A percentile compares a stretch with the other conserved stretches of the same genome.
phyloP scores from a whole-genome alignment of 495 filamentous ascomycete species.

The Clavariopsis aquatica region DNA sequence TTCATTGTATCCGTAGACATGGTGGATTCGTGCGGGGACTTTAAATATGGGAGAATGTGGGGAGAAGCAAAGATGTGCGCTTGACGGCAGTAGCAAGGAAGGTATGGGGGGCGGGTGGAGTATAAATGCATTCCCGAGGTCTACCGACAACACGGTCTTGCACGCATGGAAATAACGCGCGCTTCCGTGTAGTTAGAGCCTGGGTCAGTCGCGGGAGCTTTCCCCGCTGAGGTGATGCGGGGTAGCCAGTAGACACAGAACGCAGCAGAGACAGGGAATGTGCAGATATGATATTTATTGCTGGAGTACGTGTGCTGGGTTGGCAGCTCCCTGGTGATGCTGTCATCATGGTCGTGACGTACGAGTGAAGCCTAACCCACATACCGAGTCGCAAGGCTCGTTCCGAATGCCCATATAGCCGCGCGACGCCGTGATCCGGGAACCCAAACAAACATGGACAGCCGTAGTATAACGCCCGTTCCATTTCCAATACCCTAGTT shows the following conservation, averaged over 20 bases:
- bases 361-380: slow-evolving; percentile 1
- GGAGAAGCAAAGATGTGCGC: neutral
- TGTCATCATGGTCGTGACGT: neutral
- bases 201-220: neutral
- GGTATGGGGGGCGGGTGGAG: no score
- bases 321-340: slow-evolving; percentile 7
- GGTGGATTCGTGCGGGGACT: slow-evolving; percentile 9
- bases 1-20: slow-evolving; percentile 58
- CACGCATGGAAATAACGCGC: neutral
- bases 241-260: slow-evolving; percentile 2
- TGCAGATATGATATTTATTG: neutral
- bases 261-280: neutral
- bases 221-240: slow-evolving; percentile 18
- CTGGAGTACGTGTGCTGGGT: neutral
- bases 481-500: neutral
- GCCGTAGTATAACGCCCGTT: neutral
- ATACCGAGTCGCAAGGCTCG: slow-evolving; percentile 7
- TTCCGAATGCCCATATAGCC: neutral
- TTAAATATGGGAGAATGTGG: neutral
- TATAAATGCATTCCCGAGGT: no score
- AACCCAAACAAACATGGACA: no score
- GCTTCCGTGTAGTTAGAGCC: neutral
- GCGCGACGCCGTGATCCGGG: slow-evolving; percentile 3
- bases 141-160: no score
- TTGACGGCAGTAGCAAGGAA: neutral